phyloP scores from a whole-genome alignment of 257 asterid species.

The Solanum chmielewskii region DNA sequence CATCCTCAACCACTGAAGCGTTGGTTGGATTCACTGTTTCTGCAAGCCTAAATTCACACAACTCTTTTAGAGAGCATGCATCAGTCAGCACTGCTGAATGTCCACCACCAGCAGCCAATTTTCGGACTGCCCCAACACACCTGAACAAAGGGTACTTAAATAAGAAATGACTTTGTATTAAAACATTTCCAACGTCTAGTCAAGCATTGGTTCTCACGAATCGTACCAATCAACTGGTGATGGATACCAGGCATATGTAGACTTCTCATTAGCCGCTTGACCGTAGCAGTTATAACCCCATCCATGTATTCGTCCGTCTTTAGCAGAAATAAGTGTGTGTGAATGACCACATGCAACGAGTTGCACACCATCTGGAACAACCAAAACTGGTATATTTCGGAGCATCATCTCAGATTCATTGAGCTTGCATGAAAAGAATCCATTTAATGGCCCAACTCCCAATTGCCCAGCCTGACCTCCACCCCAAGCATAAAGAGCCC shows the following conservation, averaged over 20 bases:
- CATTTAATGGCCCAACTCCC: constrained; percentile 81
- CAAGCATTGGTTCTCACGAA: background rate
- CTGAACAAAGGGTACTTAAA: constrained; percentile 19
- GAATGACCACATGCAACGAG: constrained; percentile 89
- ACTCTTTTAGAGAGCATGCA: constrained; percentile 87
- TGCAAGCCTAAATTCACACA: constrained; percentile 79
- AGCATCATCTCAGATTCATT: constrained; percentile 62
- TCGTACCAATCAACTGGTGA: constrained; percentile 95
- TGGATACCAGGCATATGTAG: constrained; percentile 92
- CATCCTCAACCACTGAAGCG: constrained; percentile 61
- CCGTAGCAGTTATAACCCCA: constrained; percentile 99
- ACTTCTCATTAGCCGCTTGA: constrained; percentile 91
- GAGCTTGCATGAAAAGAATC: constrained; percentile 46
- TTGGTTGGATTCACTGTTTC: constrained; percentile 55
- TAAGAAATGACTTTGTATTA: background rate
- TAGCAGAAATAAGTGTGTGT: constrained; percentile 78
- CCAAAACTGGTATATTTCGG: constrained; percentile 73
- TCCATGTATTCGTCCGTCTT: constrained; percentile 85
- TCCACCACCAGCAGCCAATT: constrained; percentile 92
- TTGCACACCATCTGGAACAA: constrained; percentile 61
- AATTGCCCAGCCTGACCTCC: constrained; percentile 91
- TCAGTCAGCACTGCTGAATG: constrained; percentile 92
- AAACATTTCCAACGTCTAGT: background rate
- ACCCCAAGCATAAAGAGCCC: constrained; percentile 94
- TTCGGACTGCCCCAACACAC: constrained; percentile 91